phyloP scores from a whole-genome alignment of 768 basidiomycete genomes.

The Serendipita vermifera region DNA sequence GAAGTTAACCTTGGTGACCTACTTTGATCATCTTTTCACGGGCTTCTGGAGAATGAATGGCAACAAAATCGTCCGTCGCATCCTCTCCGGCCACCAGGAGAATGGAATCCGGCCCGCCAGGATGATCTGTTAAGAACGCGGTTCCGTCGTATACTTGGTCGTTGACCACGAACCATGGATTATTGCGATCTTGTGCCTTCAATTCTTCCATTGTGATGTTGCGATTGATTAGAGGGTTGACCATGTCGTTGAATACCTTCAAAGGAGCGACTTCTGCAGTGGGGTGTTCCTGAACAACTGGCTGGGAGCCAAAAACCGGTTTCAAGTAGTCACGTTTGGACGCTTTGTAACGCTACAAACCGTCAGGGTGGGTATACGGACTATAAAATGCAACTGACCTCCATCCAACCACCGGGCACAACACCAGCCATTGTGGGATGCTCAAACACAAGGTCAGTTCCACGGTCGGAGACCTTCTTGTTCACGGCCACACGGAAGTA shows the following conservation, averaged over 20 bases:
- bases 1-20: background rate
- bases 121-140: constrained; percentile 40
- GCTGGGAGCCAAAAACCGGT: constrained; percentile 26
- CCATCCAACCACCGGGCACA: constrained; percentile 47
- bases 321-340: constrained; percentile 31
- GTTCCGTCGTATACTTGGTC: constrained; percentile 46
- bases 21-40: constrained; percentile 33
- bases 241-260: constrained; percentile 29
- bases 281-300: constrained; percentile 4
- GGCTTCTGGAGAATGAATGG: constrained; percentile 45
- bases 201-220: constrained; percentile 36
- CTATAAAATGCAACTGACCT: constrained; percentile 20
- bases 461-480: constrained; percentile 22
- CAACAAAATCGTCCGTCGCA: constrained; percentile 50
- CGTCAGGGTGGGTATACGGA: background rate
- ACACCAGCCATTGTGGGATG: constrained; percentile 44
- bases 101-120: constrained; percentile 46
- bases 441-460: constrained; percentile 33
- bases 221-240: constrained; percentile 31
- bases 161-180: constrained; percentile 41
- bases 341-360: constrained; percentile 31
- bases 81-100: constrained; percentile 44
- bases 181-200: constrained; percentile 25
- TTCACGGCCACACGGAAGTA: constrained; percentile 40
- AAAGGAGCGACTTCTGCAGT: background rate